Percentiles rank a stretch among this genome's conserved stretches.
These are phyloP conservation scores for Penicillium sp. DNA, from an alignment of 2,329 filamentous ascomycete genomes.

Conservation along the genomic window DNA sequence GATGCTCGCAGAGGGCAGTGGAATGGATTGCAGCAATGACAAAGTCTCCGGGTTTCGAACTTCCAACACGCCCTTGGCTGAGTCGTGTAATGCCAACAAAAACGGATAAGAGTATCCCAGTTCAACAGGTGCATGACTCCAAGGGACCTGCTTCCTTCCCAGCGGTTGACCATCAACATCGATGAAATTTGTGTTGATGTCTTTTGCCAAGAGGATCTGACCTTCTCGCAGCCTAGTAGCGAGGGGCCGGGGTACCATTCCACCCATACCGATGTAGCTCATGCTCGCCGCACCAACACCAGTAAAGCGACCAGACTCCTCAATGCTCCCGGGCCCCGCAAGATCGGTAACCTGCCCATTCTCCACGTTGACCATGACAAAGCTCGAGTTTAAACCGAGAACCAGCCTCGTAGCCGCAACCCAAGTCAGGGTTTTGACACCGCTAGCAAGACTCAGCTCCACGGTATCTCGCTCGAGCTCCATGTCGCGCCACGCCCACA, in stretches of 20 bases:
- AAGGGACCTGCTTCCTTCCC: conserved; percentile 86
- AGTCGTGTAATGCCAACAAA: conserved; percentile 80
- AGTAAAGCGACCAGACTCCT: conserved; percentile 74
- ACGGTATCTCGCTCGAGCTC: conserved; percentile 72
- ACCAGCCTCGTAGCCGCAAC: conserved; percentile 82
- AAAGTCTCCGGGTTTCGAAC: conserved; percentile 91
- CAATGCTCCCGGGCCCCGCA: conserved; percentile 71
- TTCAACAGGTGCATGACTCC: conserved; percentile 82
- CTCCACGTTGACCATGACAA: conserved; percentile 83
- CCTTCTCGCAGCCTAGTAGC: conserved; percentile 79
- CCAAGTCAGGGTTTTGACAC: conserved; percentile 89
- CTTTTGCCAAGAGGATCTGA: conserved; percentile 91
- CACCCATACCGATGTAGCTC: conserved; percentile 94
- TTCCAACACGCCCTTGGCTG: conserved; percentile 81
- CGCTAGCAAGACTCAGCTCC: conserved; percentile 79
- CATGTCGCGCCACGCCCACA: conserved; percentile 97
- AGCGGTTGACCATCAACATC: conserved; percentile 78
- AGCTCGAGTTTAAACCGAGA: conserved; percentile 87
- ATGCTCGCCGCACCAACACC: conserved; percentile 83
- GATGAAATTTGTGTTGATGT: conserved; percentile 93
- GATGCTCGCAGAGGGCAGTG: conserved; percentile 77
- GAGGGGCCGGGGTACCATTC: conserved; percentile 87
- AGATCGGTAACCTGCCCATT: conserved; percentile 76
- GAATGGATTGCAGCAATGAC: conserved; percentile 82
- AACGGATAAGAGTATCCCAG: conserved; percentile 98